Evolutionary conservation across 2,329 filamentous ascomycete genomes (phyloP).

Genomic region (Talaromyces funiculosus): DNA sequence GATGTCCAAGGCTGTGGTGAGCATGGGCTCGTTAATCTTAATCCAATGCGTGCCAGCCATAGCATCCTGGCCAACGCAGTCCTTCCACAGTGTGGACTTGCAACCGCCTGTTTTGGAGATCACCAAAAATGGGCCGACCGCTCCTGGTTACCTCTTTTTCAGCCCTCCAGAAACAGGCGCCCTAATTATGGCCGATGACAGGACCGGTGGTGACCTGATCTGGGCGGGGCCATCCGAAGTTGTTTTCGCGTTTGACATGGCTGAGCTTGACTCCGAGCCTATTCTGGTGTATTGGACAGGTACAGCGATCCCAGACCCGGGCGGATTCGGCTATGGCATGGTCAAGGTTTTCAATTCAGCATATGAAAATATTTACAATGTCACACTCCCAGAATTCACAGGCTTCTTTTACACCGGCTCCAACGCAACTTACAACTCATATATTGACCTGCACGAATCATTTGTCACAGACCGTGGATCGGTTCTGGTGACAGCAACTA

Average conservation of each 20-base stretch:
- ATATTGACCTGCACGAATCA: slow-evolving; percentile 24
- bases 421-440: not conserved
- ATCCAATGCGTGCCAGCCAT: not conserved
- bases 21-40: not conserved
- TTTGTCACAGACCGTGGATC: slow-evolving; percentile 29
- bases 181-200: not conserved
- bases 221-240: not conserved
- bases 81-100: not conserved
- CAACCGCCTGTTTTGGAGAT: not conserved
- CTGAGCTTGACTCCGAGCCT: not conserved
- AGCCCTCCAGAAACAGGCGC: not conserved
- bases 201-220: not conserved
- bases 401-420: not conserved
- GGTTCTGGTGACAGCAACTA: slow-evolving; percentile 31
- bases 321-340: not conserved
- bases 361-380: not conserved
- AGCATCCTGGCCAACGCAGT: not conserved
- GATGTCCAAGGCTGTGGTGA: not conserved
- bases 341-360: not conserved
- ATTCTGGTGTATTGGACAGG: not conserved
- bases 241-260: not conserved
- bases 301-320: not conserved
- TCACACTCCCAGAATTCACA: not conserved
- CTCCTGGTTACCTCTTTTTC: not conserved
- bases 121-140: not conserved